Conservation (phyloP, 305 asterid genomes). For the Coffea humblotiana region DNA sequence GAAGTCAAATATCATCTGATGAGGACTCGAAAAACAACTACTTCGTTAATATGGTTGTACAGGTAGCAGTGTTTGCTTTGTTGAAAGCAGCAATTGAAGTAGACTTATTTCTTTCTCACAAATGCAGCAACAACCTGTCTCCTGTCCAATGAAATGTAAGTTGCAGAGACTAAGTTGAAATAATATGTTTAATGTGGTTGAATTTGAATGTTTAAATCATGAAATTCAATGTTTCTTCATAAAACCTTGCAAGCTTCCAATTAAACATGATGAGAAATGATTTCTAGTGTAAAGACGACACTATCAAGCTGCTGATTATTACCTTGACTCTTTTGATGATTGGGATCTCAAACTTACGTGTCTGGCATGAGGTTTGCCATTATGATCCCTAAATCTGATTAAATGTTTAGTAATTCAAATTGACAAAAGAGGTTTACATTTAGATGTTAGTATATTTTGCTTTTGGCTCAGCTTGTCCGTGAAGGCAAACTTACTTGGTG, state of each 20-base stretch:
- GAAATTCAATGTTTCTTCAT: neutral
- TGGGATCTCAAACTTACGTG: neutral
- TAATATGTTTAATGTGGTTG: neutral
- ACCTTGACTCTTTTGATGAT: neutral
- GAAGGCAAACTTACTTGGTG: constrained; percentile 42
- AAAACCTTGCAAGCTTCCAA: neutral
- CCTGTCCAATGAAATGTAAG: constrained; percentile 62
- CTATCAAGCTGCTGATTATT: neutral
- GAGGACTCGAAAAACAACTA: neutral
- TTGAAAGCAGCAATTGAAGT: constrained; percentile 66
- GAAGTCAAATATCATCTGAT: neutral
- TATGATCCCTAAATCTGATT: neutral
- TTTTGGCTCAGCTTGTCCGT: constrained; percentile 55
- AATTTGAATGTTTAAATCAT: neutral
- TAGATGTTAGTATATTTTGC: neutral
- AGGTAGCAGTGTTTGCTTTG: constrained; percentile 75
- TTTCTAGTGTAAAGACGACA: neutral
- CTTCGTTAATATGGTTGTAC: constrained; percentile 17
- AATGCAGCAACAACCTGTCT: constrained; percentile 61
- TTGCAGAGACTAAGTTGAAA: constrained; percentile 16
- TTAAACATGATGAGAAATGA: neutral
- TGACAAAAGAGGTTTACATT: neutral
- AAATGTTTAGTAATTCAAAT: neutral
- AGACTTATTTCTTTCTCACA: constrained; percentile 68
- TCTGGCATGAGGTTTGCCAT: neutral